Evolutionary conservation across 1,284 basidiomycete genomes (phyloP).

Genomic region (Trichosporon sp.): DNA sequence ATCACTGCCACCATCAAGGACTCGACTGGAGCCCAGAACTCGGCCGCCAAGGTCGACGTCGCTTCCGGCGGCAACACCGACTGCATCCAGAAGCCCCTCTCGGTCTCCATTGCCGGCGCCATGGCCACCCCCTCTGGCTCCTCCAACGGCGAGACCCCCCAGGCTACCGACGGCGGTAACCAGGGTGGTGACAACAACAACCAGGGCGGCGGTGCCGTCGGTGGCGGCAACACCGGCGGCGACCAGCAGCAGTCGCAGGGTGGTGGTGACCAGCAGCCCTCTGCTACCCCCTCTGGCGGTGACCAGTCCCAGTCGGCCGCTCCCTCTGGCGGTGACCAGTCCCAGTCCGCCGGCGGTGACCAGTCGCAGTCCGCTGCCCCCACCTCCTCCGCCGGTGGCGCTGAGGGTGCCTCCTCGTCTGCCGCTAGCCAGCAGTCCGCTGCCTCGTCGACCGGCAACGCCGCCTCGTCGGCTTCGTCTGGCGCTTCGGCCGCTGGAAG

Average conservation of each 20-base stretch:
- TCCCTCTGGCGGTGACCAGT: background rate
- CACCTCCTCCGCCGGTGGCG: background rate
- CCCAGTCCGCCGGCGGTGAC: background rate
- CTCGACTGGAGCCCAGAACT: slow-evolving; percentile 55
- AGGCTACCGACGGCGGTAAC: background rate
- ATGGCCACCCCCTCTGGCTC: slow-evolving; percentile 4
- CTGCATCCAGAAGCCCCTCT: slow-evolving; percentile 25
- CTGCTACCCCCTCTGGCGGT: background rate
- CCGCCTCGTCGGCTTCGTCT: background rate
- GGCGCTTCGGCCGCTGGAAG: background rate
- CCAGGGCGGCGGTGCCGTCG: slow-evolving; percentile 8
- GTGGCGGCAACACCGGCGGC: background rate
- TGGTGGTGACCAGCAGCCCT: background rate
- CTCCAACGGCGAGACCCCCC: slow-evolving; percentile 2
- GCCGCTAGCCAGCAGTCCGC: background rate
- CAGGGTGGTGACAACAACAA: background rate
- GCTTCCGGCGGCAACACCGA: slow-evolving; percentile 48
- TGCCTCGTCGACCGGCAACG: background rate
- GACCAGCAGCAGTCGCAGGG: slow-evolving; percentile 1
- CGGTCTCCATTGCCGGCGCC: slow-evolving; percentile 10
- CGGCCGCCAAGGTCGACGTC: slow-evolving; percentile 58
- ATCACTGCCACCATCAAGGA: slow-evolving; percentile 41
- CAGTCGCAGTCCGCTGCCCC: background rate
- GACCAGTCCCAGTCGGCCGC: background rate
- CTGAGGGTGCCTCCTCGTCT: background rate